A percentile compares a stretch with the other conserved stretches of the same genome.
These are phyloP conservation scores for Arthrobotrys iridis DNA, from an alignment of 2,329 filamentous ascomycete species.

Conservation along the genomic window DNA sequence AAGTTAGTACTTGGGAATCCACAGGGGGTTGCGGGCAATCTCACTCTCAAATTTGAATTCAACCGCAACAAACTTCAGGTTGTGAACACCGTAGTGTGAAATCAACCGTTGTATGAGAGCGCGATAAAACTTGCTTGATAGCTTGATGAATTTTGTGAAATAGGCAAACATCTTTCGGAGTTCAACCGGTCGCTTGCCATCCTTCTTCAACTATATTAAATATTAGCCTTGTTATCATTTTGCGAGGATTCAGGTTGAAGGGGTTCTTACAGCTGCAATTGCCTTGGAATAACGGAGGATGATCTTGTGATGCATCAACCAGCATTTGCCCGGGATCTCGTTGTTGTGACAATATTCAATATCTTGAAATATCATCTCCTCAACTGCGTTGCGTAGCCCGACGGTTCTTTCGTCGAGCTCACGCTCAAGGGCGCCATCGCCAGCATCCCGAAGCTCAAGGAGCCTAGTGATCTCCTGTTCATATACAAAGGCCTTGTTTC, in stretches of 20 bases:
- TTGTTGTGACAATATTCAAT: conserved; percentile 22
- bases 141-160: conserved; percentile 86
- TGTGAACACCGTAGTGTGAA: conserved; percentile 68
- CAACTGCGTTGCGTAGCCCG: conserved; percentile 17
- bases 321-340: conserved; percentile 30
- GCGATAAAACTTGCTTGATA: conserved; percentile 82
- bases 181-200: conserved; percentile 68
- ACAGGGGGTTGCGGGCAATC: conserved; percentile 53
- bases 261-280: conserved; percentile 10
- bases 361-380: conserved; percentile 31
- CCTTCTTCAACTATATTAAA: conserved; percentile 27
- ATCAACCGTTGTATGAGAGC: conserved; percentile 56
- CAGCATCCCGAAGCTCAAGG: conserved; percentile 16
- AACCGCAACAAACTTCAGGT: conserved; percentile 69
- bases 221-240: not conserved
- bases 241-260: not conserved
- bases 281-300: conserved; percentile 36
- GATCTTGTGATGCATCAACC: conserved; percentile 37
- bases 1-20: conserved; percentile 20
- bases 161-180: conserved; percentile 82
- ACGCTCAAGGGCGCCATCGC: conserved; percentile 28
- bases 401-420: conserved; percentile 35
- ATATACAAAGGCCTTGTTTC: conserved; percentile 13
- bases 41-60: conserved; percentile 66
- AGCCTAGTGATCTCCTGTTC: conserved; percentile 34